phyloP scores from a whole-genome alignment of 106 monocot genomes.

The Platanthera zijinensis region DNA sequence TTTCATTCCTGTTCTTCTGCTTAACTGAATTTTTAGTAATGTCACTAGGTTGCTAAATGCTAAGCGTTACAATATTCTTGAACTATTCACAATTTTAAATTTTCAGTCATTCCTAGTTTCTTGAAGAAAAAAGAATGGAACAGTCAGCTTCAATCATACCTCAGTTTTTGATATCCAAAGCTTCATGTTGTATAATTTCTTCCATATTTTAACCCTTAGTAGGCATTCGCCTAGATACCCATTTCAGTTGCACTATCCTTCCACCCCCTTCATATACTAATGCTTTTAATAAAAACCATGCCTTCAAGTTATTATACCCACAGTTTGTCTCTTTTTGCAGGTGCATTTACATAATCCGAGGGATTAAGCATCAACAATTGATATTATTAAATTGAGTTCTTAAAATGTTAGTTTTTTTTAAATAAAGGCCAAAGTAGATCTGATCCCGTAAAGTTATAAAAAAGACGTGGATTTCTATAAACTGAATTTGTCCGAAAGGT shows the following conservation, averaged over 20 bases:
- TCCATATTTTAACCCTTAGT: neutral
- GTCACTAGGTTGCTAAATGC: neutral
- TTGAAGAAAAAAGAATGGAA: neutral
- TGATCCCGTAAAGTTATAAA: too few relatives aligned
- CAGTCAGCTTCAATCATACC: neutral
- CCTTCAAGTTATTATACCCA: neutral
- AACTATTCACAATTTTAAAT: neutral
- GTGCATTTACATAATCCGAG: neutral
- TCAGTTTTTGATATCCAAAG: neutral
- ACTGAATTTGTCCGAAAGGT: too few relatives aligned
- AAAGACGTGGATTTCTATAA: too few relatives aligned
- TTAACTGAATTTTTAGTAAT: neutral
- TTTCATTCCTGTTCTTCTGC: neutral
- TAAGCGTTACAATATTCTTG: neutral
- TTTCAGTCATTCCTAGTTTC: neutral
- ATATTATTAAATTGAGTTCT: neutral
- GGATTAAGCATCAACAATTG: neutral
- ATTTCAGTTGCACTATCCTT: neutral
- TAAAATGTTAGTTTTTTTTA: too few relatives aligned
- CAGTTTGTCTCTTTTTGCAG: neutral
- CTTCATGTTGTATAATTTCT: neutral
- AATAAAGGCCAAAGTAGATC: too few relatives aligned
- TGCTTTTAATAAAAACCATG: neutral
- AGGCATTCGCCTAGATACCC: neutral
- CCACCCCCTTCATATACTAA: neutral